phyloP scores from a whole-genome alignment of 140 eudicot species.

The Stevia rebaudiana region DNA sequence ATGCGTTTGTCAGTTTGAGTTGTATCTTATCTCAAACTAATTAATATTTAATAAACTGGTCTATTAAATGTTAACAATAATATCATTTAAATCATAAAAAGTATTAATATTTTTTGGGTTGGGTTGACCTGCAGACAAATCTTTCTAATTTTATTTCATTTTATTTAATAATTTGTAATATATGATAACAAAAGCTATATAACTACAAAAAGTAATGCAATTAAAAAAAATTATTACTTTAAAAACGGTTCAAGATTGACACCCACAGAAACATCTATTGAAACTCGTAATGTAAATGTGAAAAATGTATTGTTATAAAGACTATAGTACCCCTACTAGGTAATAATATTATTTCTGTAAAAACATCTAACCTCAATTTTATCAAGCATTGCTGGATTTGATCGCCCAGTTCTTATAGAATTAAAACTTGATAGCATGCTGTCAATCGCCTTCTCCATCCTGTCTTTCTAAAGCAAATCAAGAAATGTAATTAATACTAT shows the following conservation, averaged over 20 bases:
- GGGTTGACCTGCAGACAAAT: background rate
- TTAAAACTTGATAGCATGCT: conserved; percentile 57
- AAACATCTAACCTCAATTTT: conserved; percentile 57
- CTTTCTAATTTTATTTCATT: background rate
- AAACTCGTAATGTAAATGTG: no score
- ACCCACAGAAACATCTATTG: no score
- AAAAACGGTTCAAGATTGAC: background rate
- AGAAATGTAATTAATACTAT: background rate
- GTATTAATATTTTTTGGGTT: no score
- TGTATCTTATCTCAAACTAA: background rate
- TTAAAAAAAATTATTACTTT: background rate
- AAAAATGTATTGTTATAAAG: no score
- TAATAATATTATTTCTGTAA: no score
- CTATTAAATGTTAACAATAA: background rate
- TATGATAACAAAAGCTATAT: background rate
- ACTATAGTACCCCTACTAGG: no score
- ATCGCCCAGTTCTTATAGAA: conserved; percentile 77
- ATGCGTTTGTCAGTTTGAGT: background rate
- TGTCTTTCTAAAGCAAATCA: conserved; percentile 53
- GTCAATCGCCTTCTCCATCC: conserved; percentile 93
- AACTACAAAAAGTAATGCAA: background rate
- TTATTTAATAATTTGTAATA: background rate
- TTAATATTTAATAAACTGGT: background rate
- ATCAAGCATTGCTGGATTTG: conserved; percentile 93
- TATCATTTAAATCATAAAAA: background rate